These are phyloP conservation scores for Tillandsia leiboldiana DNA, from an alignment of 176 grass and related monocot species.

Conservation along the genomic window DNA sequence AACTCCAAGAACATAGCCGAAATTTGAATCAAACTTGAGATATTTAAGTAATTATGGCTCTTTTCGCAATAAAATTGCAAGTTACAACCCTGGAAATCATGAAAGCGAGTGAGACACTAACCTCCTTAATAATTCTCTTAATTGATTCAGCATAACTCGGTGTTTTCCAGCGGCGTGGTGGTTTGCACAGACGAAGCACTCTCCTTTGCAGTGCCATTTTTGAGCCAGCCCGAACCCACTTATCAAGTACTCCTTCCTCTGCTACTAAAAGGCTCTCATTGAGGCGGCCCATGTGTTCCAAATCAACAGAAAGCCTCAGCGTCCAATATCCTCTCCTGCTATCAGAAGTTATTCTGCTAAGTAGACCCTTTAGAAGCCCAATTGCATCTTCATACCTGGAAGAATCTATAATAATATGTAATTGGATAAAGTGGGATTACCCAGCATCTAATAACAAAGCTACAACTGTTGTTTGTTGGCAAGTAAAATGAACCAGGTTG, in stretches of 20 bases:
- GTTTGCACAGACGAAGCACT: slow-evolving; percentile 67
- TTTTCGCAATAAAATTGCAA: not conserved
- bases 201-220: slow-evolving; percentile 66
- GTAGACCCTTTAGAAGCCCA: slow-evolving; percentile 52
- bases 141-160: slow-evolving; percentile 70
- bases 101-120: slow-evolving; percentile 14
- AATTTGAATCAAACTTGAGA: no score
- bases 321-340: slow-evolving; percentile 73
- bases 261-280: slow-evolving; percentile 78
- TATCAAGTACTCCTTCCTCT: slow-evolving; percentile 61
- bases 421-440: not conserved
- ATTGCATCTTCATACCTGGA: slow-evolving; percentile 86
- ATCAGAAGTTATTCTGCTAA: slow-evolving; percentile 41
- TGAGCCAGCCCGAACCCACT: slow-evolving; percentile 76
- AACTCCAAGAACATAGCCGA: no score
- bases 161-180: slow-evolving; percentile 83
- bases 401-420: slow-evolving; percentile 2
- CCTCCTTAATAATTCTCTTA: slow-evolving; percentile 64
- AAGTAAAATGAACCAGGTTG: not conserved
- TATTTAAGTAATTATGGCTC: no score
- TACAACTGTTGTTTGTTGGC: not conserved
- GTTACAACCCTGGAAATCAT: not conserved
- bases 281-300: slow-evolving; percentile 55
- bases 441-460: not conserved
- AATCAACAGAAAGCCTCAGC: slow-evolving; percentile 78